These are phyloP conservation scores for Trichoderma sp. DNA, from an alignment of 2,329 filamentous ascomycete species.

Conservation along the genomic window DNA sequence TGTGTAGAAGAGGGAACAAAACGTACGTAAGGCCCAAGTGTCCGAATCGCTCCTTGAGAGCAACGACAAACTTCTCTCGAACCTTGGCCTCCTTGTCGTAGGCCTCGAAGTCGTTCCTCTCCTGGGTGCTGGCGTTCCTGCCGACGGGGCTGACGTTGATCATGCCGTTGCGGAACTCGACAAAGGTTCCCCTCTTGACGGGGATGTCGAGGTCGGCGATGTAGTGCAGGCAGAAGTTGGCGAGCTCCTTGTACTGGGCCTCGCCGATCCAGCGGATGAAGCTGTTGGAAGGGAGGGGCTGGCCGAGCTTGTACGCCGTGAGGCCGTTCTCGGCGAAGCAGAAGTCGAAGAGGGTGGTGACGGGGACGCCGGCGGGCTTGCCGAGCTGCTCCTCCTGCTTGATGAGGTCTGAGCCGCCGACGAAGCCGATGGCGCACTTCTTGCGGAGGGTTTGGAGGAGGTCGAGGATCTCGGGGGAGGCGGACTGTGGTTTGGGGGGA, in stretches of 20 bases:
- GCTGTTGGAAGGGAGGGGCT: conserved; percentile 69
- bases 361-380: conserved; percentile 56
- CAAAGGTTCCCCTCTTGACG: conserved; percentile 77
- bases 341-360: conserved; percentile 91
- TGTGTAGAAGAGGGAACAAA: not conserved
- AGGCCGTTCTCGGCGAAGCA: conserved; percentile 97
- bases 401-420: conserved; percentile 84
- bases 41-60: conserved; percentile 75
- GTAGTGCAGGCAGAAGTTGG: conserved; percentile 74
- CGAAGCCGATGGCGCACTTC: conserved; percentile 85
- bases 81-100: conserved; percentile 79
- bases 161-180: conserved; percentile 91
- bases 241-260: conserved; percentile 72
- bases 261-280: conserved; percentile 95
- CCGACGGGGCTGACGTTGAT: conserved; percentile 82
- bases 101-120: conserved; percentile 77
- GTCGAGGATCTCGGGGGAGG: conserved; percentile 76
- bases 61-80: conserved; percentile 70
- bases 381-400: conserved; percentile 98
- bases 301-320: conserved; percentile 80
- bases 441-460: conserved; percentile 77
- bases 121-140: conserved; percentile 75
- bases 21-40: conserved; percentile 80
- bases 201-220: conserved; percentile 80
- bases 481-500: conserved; percentile 46